phyloP scores from a whole-genome alignment of 768 basidiomycete genomes.

The Pholiota molesta region DNA sequence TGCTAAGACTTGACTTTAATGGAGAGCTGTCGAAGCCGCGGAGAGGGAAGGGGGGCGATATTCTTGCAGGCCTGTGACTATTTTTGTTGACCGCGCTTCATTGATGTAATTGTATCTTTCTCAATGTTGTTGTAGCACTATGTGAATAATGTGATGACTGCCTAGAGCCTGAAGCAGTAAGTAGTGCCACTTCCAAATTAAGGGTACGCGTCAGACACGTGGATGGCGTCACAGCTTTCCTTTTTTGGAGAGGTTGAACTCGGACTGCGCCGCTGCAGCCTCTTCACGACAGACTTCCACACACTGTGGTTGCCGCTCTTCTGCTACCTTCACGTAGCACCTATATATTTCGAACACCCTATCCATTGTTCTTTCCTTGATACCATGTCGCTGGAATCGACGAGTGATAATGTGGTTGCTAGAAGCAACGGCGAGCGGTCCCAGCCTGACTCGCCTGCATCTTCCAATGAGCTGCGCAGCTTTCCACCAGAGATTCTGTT shows the following conservation, averaged over 20 bases:
- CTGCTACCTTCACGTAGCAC: neutral
- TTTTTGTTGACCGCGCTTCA: constrained; percentile 1
- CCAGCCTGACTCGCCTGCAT: neutral
- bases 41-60: constrained; percentile 35
- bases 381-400: constrained; percentile 3
- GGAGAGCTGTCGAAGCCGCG: constrained; percentile 65
- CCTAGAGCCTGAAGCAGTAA: too few species aligned
- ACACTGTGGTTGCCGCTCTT: constrained; percentile 7
- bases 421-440: neutral
- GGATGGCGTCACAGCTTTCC: too few species aligned
- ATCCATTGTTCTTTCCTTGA: too few species aligned
- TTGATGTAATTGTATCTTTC: constrained; percentile 8
- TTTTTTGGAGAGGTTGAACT: neutral
- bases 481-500: constrained; percentile 62
- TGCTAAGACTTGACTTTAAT: constrained; percentile 86
- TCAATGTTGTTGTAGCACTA: too few species aligned
- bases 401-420: neutral
- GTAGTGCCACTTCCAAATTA: too few species aligned
- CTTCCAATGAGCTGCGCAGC: constrained; percentile 29
- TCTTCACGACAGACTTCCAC: constrained; percentile 7
- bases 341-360: neutral
- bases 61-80: constrained; percentile 46
- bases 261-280: neutral
- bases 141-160: too few species aligned
- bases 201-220: too few species aligned